Evolutionary conservation across 1,284 basidiomycete species (phyloP).

Genomic region (Ceratorhiza oryzae-sativae): DNA sequence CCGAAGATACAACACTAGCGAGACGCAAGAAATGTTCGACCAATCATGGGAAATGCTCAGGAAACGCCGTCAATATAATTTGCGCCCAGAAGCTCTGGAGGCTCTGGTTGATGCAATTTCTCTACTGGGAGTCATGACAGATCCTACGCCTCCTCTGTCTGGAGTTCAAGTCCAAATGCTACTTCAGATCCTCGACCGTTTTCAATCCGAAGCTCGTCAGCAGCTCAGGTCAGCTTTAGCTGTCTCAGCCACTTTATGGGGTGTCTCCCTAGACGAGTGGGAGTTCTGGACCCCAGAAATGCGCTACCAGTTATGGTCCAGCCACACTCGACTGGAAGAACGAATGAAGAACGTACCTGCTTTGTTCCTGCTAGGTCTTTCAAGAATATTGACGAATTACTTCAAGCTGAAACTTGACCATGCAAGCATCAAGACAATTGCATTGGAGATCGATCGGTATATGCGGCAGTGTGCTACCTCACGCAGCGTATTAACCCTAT

Average conservation of each 20-base stretch:
- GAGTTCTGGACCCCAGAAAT: not conserved
- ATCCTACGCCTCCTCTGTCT: not conserved
- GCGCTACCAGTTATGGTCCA: not conserved
- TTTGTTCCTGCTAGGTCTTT: constrained; percentile 2
- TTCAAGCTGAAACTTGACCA: not conserved
- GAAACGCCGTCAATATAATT: not conserved
- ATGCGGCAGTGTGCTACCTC: not conserved
- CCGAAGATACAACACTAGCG: not conserved
- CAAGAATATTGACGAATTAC: constrained; percentile 6
- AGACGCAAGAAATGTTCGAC: not conserved
- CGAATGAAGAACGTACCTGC: not conserved
- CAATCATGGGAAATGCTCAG: not conserved
- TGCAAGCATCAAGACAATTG: constrained; percentile 16
- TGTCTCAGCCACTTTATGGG: constrained; percentile 15
- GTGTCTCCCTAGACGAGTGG: constrained; percentile 11
- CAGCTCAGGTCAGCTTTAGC: constrained; percentile 2
- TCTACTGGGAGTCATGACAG: not conserved
- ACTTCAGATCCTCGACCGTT: not conserved
- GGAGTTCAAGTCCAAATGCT: not conserved
- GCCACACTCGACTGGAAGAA: not conserved
- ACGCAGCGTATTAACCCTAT: not conserved
- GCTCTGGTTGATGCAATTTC: constrained; percentile 1
- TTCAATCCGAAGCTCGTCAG: not conserved
- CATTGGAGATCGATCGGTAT: not conserved
- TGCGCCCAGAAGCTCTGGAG: not conserved